Percentiles rank a stretch among this genome's conserved stretches.
Conservation (phyloP, 192 early-diverging fungal species). For the Entomortierella beljakovae region DNA sequence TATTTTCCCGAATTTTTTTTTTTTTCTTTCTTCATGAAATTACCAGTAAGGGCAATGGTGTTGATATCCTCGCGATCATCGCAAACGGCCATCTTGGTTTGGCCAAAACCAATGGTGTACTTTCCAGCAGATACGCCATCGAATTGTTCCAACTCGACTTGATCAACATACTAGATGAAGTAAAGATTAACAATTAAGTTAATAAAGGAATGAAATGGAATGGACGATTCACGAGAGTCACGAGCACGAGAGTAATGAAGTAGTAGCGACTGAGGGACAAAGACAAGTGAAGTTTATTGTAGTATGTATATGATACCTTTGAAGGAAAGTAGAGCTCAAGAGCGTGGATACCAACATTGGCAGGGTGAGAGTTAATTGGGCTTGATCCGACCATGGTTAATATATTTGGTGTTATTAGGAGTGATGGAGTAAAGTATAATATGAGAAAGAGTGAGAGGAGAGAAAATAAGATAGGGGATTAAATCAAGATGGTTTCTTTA, state of each 20-base stretch:
- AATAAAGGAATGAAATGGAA: neutral
- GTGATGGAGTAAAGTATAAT: conserved; percentile 6
- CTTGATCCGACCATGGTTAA: conserved; percentile 48
- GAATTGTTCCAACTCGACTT: conserved; percentile 80
- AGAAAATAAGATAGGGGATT: neutral
- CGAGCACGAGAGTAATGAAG: too few relatives aligned
- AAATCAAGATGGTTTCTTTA: too few relatives aligned
- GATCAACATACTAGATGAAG: conserved; percentile 67
- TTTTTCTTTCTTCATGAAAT: too few relatives aligned
- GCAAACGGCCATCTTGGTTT: conserved; percentile 93
- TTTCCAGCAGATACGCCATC: conserved; percentile 96
- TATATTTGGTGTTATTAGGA: neutral
- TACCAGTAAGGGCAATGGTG: conserved; percentile 89
- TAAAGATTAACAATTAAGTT: neutral
- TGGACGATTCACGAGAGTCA: too few relatives aligned
- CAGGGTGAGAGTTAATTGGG: conserved; percentile 57
- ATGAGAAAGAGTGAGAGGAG: conserved; percentile 2
- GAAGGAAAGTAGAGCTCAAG: conserved; percentile 78
- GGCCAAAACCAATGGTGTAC: conserved; percentile 98
- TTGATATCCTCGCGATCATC: conserved; percentile 97
- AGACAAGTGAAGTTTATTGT: too few relatives aligned
- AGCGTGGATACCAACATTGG: conserved; percentile 73
- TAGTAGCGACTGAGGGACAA: too few relatives aligned
- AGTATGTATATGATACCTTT: conserved; percentile 20
- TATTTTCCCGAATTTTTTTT: too few relatives aligned